Conservation (phyloP, 2,329 filamentous ascomycete genomes). For the Beauveria bassiana region DNA sequence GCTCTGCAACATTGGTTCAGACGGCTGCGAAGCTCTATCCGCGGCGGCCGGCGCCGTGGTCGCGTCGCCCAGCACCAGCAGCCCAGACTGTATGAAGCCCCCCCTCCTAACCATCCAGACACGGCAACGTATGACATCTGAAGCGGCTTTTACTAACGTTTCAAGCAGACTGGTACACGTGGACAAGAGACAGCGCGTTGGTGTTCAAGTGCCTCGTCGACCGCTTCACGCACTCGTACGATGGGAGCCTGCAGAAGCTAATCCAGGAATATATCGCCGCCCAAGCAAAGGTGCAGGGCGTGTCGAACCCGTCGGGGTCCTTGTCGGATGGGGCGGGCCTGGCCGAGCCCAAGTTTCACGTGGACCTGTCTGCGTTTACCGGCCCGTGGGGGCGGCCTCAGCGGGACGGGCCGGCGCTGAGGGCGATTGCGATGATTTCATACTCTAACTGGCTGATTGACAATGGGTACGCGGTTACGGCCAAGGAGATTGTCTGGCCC, state of each 20-base stretch:
- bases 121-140: too few species aligned
- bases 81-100: conserved; percentile 46
- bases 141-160: background rate
- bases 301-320: conserved; percentile 61
- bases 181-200: conserved; percentile 68
- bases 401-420: conserved; percentile 68
- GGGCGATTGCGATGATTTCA: conserved; percentile 63
- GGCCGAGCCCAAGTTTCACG: conserved; percentile 67
- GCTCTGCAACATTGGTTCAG: conserved; percentile 52
- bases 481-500: conserved; percentile 57
- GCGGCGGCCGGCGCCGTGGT: conserved; percentile 45
- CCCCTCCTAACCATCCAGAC: too few species aligned
- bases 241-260: conserved; percentile 46
- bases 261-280: conserved; percentile 63
- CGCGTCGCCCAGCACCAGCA: conserved; percentile 45
- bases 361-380: conserved; percentile 55
- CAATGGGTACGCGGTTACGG: conserved; percentile 55
- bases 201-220: conserved; percentile 64
- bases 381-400: conserved; percentile 72
- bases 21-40: conserved; percentile 41
- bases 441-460: conserved; percentile 66
- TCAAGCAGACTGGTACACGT: conserved; percentile 63
- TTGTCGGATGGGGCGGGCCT: conserved; percentile 46
- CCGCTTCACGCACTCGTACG: conserved; percentile 51
- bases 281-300: conserved; percentile 58